Percentiles rank a stretch among this genome's conserved stretches.
Evolutionary conservation across 2,329 filamentous ascomycete genomes (phyloP).

Genomic region (Lasiodiplodia sp.): DNA sequence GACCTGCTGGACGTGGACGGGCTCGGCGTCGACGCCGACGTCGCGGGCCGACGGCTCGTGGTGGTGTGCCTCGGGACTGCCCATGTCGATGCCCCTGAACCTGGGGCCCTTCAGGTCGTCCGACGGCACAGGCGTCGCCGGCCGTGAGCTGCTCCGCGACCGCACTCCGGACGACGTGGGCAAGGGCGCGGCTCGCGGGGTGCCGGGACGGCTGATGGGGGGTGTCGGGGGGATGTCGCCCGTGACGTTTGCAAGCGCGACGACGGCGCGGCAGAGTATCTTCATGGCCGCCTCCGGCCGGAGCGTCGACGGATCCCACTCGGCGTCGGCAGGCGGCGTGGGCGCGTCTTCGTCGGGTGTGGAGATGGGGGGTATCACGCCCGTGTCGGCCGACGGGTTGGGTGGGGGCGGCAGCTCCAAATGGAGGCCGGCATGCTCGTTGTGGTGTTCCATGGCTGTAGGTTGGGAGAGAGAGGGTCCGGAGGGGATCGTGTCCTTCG

Average conservation of each 20-base stretch:
- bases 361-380: slow-evolving; percentile 47
- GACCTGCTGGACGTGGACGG: slow-evolving; percentile 78
- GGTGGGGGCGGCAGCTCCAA: slow-evolving; percentile 43
- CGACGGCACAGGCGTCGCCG: slow-evolving; percentile 48
- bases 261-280: slow-evolving; percentile 69
- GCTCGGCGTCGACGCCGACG: slow-evolving; percentile 71
- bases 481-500: neutral
- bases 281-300: slow-evolving; percentile 77
- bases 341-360: slow-evolving; percentile 45
- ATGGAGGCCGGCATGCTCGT: neutral
- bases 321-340: slow-evolving; percentile 48
- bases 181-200: slow-evolving; percentile 51
- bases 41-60: slow-evolving; percentile 56
- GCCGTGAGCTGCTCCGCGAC: slow-evolving; percentile 43
- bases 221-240: slow-evolving; percentile 85
- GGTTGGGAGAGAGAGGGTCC: neutral
- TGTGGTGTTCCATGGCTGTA: slow-evolving; percentile 4
- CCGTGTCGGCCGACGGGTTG: slow-evolving; percentile 50
- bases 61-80: slow-evolving; percentile 59
- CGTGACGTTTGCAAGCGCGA: slow-evolving; percentile 72
- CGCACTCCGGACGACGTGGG: slow-evolving; percentile 26
- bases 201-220: slow-evolving; percentile 67
- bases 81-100: slow-evolving; percentile 49
- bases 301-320: slow-evolving; percentile 76
- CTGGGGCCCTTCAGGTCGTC: slow-evolving; percentile 48